phyloP scores from a whole-genome alignment of 768 basidiomycete genomes.

The Hirschioporus abietinus region DNA sequence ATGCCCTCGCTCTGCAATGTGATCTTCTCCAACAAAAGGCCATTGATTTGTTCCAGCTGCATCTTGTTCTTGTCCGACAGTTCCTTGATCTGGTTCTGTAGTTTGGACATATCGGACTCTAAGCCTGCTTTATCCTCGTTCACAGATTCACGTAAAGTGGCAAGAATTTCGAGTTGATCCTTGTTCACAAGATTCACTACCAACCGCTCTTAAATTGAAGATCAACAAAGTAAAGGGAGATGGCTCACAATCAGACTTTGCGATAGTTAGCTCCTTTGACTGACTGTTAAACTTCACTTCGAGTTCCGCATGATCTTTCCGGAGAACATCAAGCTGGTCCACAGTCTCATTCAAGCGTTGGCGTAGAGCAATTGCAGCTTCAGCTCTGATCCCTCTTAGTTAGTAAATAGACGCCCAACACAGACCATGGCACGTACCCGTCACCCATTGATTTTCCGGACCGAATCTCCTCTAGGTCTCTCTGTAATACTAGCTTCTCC shows the following conservation, averaged over 20 bases:
- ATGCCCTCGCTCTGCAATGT: constrained; percentile 88
- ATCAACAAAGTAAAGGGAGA: not conserved
- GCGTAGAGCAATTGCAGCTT: constrained; percentile 84
- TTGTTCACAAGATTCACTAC: constrained; percentile 88
- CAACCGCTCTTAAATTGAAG: not conserved
- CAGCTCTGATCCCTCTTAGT: constrained; percentile 43
- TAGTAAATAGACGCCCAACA: constrained; percentile 6
- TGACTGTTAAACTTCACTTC: constrained; percentile 62
- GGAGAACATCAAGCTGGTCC: constrained; percentile 68
- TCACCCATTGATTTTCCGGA: constrained; percentile 81
- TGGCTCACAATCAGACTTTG: constrained; percentile 76
- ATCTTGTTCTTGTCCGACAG: constrained; percentile 79
- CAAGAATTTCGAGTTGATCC: constrained; percentile 88
- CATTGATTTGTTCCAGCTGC: constrained; percentile 87
- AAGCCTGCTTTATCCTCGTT: constrained; percentile 80
- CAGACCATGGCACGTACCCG: constrained; percentile 44
- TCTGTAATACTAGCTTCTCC: constrained; percentile 73
- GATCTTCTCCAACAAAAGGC: constrained; percentile 85
- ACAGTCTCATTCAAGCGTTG: constrained; percentile 84
- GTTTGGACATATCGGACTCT: constrained; percentile 57
- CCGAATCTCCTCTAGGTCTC: constrained; percentile 83
- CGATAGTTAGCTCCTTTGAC: constrained; percentile 68
- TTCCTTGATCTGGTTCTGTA: constrained; percentile 65
- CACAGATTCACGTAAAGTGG: constrained; percentile 80
- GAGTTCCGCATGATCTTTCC: constrained; percentile 63